These are phyloP conservation scores for Monilinia fructigena DNA, from an alignment of 2,329 filamentous ascomycete genomes.

Conservation along the genomic window DNA sequence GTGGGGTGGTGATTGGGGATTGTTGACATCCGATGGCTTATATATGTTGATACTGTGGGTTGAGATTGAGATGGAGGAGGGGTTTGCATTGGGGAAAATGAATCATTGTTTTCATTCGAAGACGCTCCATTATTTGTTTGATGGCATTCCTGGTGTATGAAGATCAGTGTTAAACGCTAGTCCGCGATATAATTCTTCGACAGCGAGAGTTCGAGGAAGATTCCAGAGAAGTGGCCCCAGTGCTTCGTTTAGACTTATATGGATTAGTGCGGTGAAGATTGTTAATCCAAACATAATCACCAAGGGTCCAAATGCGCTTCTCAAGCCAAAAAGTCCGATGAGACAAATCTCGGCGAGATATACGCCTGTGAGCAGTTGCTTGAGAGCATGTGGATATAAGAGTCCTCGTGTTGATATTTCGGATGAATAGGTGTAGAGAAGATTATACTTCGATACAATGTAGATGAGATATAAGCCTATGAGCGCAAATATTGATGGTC, in stretches of 20 bases:
- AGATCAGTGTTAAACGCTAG: slow-evolving; percentile 36
- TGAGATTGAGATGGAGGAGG: neutral
- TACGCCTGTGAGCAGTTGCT: slow-evolving; percentile 62
- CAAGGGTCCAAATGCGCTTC: slow-evolving; percentile 52
- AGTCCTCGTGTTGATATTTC: slow-evolving; percentile 64
- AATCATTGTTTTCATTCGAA: slow-evolving; percentile 1
- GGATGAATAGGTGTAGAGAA: slow-evolving; percentile 61
- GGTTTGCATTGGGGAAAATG: slow-evolving; percentile 5
- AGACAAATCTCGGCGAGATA: slow-evolving; percentile 63
- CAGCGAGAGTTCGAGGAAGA: slow-evolving; percentile 37
- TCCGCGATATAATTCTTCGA: slow-evolving; percentile 33
- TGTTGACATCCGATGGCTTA: neutral
- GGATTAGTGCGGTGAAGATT: slow-evolving; percentile 55
- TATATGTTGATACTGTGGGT: slow-evolving; percentile 3
- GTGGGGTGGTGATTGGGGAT: neutral
- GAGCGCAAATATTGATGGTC: slow-evolving; percentile 62
- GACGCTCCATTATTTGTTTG: slow-evolving; percentile 36
- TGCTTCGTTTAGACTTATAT: slow-evolving; percentile 43
- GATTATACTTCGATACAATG: slow-evolving; percentile 63
- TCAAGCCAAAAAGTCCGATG: slow-evolving; percentile 62
- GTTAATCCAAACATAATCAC: slow-evolving; percentile 58
- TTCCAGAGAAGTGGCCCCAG: slow-evolving; percentile 37
- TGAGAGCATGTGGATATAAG: slow-evolving; percentile 61
- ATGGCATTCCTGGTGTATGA: slow-evolving; percentile 24
- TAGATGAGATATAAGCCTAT: slow-evolving; percentile 64